Evolutionary conservation across 2,329 filamentous ascomycete genomes (phyloP).

Genomic region (Alternaria gaisen): DNA sequence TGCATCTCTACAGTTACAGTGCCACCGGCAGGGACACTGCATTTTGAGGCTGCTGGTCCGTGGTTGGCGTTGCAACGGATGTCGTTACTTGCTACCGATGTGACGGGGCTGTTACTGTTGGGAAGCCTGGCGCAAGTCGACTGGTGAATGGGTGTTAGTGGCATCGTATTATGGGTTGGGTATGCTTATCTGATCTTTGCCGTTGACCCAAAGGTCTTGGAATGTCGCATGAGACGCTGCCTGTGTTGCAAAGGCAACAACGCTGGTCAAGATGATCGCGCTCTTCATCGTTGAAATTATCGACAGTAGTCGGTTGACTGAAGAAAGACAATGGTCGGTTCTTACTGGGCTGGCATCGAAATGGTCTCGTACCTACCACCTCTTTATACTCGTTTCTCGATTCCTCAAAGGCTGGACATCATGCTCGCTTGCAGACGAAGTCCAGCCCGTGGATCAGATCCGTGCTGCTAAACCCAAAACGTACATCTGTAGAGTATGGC

Average conservation of each 20-base stretch:
- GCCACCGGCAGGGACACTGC: constrained; percentile 58
- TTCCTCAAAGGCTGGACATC: background rate
- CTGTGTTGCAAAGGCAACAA: constrained; percentile 41
- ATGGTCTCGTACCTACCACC: background rate
- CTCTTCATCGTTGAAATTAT: constrained; percentile 8
- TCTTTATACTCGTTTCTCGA: constrained; percentile 7
- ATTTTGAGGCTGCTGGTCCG: constrained; percentile 51
- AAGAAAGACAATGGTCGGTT: background rate
- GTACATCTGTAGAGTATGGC: background rate
- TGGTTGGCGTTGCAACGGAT: constrained; percentile 58
- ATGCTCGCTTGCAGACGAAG: constrained; percentile 1
- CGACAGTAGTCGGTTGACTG: background rate
- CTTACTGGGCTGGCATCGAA: background rate
- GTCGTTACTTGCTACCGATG: constrained; percentile 62
- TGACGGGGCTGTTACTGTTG: constrained; percentile 50
- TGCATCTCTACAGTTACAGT: constrained; percentile 58
- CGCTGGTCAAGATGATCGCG: constrained; percentile 12
- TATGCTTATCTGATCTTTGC: constrained; percentile 37
- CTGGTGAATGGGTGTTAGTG: constrained; percentile 20
- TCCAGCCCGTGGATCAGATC: background rate
- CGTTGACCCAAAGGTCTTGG: constrained; percentile 46
- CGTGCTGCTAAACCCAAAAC: background rate
- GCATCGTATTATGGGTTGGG: background rate
- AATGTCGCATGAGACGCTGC: constrained; percentile 41
- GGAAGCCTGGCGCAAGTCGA: constrained; percentile 39